Conservation (phyloP, 257 asterid species). For the Fraxinus americana region DNA sequence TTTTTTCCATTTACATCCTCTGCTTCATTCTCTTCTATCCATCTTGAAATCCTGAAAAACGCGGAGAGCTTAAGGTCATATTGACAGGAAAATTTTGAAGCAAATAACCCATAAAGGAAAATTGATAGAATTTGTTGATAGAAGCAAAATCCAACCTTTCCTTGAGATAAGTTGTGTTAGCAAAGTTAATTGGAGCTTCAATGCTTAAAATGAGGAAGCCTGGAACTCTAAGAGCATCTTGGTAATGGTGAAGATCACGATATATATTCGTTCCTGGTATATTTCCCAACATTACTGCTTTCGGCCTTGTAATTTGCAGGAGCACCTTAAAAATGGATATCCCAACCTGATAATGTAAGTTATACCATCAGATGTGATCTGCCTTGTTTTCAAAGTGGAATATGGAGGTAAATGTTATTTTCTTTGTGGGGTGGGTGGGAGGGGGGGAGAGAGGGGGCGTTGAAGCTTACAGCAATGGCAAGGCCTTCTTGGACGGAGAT, state of each 20-base stretch:
- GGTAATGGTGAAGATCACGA: constrained; percentile 71
- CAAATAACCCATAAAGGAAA: not conserved
- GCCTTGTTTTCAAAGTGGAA: not conserved
- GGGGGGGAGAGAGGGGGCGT: no score
- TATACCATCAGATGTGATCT: not conserved
- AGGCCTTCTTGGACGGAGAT: constrained; percentile 78
- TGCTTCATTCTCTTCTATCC: constrained; percentile 66
- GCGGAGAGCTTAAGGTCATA: not conserved
- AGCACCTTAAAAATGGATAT: constrained; percentile 71
- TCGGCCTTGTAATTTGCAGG: constrained; percentile 80
- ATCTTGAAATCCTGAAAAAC: constrained; percentile 65
- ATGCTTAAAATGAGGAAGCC: constrained; percentile 68
- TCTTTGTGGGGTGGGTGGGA: no score
- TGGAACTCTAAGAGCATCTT: constrained; percentile 60
- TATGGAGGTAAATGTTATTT: not conserved
- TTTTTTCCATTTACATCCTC: constrained; percentile 43
- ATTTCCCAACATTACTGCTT: constrained; percentile 70
- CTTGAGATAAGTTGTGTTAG: constrained; percentile 75
- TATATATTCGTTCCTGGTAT: constrained; percentile 76
- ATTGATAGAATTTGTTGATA: not conserved
- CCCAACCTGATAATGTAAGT: constrained; percentile 56
- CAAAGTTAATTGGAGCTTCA: constrained; percentile 88
- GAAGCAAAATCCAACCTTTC: constrained; percentile 55
- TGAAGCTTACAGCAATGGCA: constrained; percentile 67
- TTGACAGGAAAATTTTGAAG: not conserved